Conservation (phyloP, 2,329 filamentous ascomycete species). For the Pseudocercospora ulei region DNA sequence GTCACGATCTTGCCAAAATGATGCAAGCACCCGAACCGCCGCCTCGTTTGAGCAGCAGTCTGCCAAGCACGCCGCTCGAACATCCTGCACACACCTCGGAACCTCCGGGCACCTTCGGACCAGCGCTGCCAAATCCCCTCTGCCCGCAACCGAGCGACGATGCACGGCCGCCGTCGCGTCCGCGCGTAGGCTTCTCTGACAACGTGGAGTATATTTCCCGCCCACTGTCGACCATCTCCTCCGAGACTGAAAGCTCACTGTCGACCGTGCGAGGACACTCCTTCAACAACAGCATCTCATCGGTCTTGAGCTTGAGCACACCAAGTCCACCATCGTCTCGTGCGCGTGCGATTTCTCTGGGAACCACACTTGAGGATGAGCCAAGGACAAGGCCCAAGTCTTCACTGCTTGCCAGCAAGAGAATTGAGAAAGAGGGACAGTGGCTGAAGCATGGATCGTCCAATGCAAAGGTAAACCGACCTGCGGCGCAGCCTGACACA, state of each 20-base stretch:
- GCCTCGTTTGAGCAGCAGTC: constrained; percentile 29
- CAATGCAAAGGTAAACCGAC: constrained; percentile 19
- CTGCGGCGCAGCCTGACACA: constrained; percentile 21
- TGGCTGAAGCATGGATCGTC: constrained; percentile 28
- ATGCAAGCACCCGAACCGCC: constrained; percentile 43
- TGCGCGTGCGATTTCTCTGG: constrained; percentile 36
- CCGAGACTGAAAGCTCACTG: constrained; percentile 68
- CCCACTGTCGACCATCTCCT: constrained; percentile 73
- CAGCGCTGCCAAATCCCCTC: constrained; percentile 11
- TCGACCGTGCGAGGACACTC: constrained; percentile 62
- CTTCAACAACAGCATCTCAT: constrained; percentile 69
- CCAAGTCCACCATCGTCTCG: constrained; percentile 40
- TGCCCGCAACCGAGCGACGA: constrained; percentile 21
- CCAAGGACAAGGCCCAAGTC: constrained; percentile 51
- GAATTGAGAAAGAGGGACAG: constrained; percentile 30
- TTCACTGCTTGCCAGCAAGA: constrained; percentile 24
- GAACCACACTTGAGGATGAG: constrained; percentile 38
- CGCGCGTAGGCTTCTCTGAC: constrained; percentile 73
- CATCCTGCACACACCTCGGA: constrained; percentile 11
- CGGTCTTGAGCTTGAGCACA: constrained; percentile 55
- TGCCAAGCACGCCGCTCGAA: constrained; percentile 33
- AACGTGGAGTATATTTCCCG: constrained; percentile 73
- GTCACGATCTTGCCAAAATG: constrained; percentile 65
- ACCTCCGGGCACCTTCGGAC: background rate
- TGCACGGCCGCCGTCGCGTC: constrained; percentile 43